phyloP scores from a whole-genome alignment of 495 filamentous ascomycete species.

The Neurospora sp. region DNA sequence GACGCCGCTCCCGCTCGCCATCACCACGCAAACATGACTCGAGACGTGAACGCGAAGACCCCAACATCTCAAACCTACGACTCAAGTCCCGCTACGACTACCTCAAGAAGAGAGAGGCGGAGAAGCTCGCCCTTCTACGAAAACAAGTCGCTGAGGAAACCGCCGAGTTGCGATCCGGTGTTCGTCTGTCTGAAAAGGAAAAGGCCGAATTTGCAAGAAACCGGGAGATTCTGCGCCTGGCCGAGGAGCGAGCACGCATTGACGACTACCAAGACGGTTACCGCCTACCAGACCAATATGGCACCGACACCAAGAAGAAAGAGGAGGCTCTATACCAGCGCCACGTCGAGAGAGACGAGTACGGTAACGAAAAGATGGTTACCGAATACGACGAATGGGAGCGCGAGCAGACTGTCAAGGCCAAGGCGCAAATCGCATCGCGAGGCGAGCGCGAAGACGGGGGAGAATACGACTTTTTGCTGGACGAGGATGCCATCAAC shows the following conservation, averaged over 20 bases:
- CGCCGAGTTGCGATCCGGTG: slow-evolving; percentile 69
- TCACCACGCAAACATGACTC: slow-evolving; percentile 8
- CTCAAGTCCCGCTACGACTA: slow-evolving; percentile 85
- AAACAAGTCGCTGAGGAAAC: slow-evolving; percentile 90
- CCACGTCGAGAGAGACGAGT: slow-evolving; percentile 81
- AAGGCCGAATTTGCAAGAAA: slow-evolving; percentile 89
- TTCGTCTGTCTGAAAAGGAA: slow-evolving; percentile 63
- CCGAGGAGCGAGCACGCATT: slow-evolving; percentile 78
- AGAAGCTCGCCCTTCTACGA: slow-evolving; percentile 72
- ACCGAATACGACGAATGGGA: slow-evolving; percentile 98
- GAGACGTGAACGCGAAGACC: slow-evolving; percentile 14
- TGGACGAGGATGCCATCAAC: slow-evolving; percentile 82
- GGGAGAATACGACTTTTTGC: slow-evolving; percentile 88
- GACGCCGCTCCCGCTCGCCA: slow-evolving; percentile 15
- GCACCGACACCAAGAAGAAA: slow-evolving; percentile 82
- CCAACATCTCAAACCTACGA: slow-evolving; percentile 63
- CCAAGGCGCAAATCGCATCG: slow-evolving; percentile 73
- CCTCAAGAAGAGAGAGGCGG: slow-evolving; percentile 80
- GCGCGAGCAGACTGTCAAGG: slow-evolving; percentile 78
- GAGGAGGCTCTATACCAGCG: slow-evolving; percentile 84
- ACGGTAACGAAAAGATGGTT: slow-evolving; percentile 78
- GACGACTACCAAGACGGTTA: slow-evolving; percentile 93
- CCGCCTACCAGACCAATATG: slow-evolving; percentile 88
- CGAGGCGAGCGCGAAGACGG: slow-evolving; percentile 60
- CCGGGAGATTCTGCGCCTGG: slow-evolving; percentile 72